A percentile compares a stretch with the other conserved stretches of the same genome.
phyloP scores from a whole-genome alignment of 192 early-diverging fungal species.

The Linderina pennispora region DNA sequence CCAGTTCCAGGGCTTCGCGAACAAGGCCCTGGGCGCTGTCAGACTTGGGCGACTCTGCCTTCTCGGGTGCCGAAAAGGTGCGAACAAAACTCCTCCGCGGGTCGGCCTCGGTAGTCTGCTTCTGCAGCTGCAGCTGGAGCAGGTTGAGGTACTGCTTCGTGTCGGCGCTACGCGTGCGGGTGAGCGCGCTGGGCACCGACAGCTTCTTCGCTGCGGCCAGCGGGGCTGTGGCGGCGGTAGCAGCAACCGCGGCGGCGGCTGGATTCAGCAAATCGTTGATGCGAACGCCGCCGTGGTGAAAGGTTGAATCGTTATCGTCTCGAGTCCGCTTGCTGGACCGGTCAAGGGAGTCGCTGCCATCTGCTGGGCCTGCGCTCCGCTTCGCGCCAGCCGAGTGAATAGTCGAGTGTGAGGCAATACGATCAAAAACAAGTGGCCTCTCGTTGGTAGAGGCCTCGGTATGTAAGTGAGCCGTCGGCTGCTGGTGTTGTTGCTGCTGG shows the following conservation, averaged over 20 bases:
- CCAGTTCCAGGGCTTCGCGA: slow-evolving; percentile 42
- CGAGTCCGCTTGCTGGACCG: too few species aligned
- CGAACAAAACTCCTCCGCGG: slow-evolving; percentile 15
- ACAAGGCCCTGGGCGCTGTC: slow-evolving; percentile 27
- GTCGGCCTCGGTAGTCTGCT: slow-evolving; percentile 2
- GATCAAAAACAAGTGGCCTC: background rate
- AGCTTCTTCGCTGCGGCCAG: slow-evolving; percentile 28
- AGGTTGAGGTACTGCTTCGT: slow-evolving; percentile 29
- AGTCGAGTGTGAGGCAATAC: too few species aligned
- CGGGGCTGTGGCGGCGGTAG: slow-evolving; percentile 7
- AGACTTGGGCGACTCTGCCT: slow-evolving; percentile 1
- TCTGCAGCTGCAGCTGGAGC: slow-evolving; percentile 27
- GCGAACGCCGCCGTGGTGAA: slow-evolving; percentile 17
- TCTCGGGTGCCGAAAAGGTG: slow-evolving; percentile 38
- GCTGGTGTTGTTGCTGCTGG: slow-evolving; percentile 6
- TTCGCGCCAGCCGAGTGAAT: too few species aligned
- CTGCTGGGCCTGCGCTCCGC: too few species aligned
- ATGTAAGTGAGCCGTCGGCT: background rate
- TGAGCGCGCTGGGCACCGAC: slow-evolving; percentile 29
- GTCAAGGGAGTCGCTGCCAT: too few species aligned
- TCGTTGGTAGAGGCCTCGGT: too few species aligned
- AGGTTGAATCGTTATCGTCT: too few species aligned
- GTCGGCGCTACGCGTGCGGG: slow-evolving; percentile 32
- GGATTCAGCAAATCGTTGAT: slow-evolving; percentile 47
- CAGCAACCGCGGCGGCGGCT: slow-evolving; percentile 3